These are phyloP conservation scores for Kodamaea anthophila DNA, from an alignment of 1,139 yeast species.

Conservation along the genomic window DNA sequence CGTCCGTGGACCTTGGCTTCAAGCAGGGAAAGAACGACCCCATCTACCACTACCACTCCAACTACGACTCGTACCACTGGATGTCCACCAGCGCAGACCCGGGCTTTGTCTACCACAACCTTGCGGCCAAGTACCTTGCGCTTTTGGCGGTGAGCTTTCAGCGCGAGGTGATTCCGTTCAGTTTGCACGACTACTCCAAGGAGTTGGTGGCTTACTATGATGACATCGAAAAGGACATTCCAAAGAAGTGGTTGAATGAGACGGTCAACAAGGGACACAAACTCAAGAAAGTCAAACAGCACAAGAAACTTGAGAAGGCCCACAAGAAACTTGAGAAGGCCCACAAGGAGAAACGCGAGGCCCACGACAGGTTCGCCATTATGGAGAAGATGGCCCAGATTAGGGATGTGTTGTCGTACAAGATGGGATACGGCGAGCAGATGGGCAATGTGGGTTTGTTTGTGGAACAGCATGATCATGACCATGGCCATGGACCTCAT, in stretches of 20 bases:
- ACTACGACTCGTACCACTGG: conserved; percentile 55
- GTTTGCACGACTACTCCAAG: conserved; percentile 30
- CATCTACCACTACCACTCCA: conserved; percentile 53
- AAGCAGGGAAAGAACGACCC: conserved; percentile 32
- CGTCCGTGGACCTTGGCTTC: conserved; percentile 37
- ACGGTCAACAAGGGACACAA: conserved; percentile 7
- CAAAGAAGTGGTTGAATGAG: conserved; percentile 18
- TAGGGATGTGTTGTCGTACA: too few species aligned
- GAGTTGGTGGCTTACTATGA: conserved; percentile 27
- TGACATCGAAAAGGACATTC: conserved; percentile 23
- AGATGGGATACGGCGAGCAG: too few species aligned
- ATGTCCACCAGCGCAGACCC: conserved; percentile 51
- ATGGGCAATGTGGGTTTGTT: too few species aligned
- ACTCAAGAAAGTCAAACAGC: too few species aligned
- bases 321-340: too few species aligned
- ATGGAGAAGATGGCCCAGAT: too few species aligned
- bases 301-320: too few species aligned
- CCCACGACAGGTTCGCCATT: too few species aligned
- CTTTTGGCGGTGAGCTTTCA: conserved; percentile 50
- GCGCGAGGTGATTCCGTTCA: conserved; percentile 43
- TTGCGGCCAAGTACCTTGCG: conserved; percentile 55
- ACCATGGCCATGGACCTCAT: too few species aligned
- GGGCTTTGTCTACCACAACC: conserved; percentile 46
- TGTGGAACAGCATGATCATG: too few species aligned
- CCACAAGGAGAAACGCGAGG: too few species aligned